A percentile compares a stretch with the other conserved stretches of the same genome.
Evolutionary conservation across 306 rosid genomes (phyloP).

Genomic region (Cucurbita argyrosperma): DNA sequence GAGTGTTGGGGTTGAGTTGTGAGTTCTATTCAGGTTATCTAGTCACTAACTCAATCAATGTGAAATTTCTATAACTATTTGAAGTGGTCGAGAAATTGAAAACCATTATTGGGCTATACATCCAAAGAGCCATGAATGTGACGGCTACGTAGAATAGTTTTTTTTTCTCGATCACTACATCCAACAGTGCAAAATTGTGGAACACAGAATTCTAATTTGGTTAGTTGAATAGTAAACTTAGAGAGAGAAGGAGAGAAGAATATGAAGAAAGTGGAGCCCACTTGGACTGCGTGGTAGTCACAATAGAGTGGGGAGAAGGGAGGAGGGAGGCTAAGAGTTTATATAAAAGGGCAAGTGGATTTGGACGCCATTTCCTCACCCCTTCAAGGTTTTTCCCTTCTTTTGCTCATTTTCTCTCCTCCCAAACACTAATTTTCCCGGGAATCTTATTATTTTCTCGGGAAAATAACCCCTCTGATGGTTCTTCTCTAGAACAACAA

Average conservation of each 20-base stretch:
- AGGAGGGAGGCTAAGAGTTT: background rate
- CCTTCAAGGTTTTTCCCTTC: background rate
- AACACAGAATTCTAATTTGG: no score
- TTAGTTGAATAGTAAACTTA: background rate
- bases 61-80: no score
- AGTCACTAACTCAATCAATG: no score
- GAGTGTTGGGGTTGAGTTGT: no score
- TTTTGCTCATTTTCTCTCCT: background rate
- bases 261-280: background rate
- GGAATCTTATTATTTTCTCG: background rate
- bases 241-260: background rate
- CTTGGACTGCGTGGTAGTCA: background rate
- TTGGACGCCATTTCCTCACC: background rate
- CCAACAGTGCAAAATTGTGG: no score
- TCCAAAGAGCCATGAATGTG: no score
- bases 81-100: no score
- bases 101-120: no score
- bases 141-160: no score
- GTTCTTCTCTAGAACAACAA: background rate
- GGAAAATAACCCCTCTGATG: background rate
- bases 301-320: background rate
- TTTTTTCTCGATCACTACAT: no score
- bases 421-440: conserved; percentile 1
- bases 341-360: background rate
- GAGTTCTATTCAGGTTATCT: no score